phyloP scores from a whole-genome alignment of 1,284 basidiomycete species.

The Tylopilus sp. region DNA sequence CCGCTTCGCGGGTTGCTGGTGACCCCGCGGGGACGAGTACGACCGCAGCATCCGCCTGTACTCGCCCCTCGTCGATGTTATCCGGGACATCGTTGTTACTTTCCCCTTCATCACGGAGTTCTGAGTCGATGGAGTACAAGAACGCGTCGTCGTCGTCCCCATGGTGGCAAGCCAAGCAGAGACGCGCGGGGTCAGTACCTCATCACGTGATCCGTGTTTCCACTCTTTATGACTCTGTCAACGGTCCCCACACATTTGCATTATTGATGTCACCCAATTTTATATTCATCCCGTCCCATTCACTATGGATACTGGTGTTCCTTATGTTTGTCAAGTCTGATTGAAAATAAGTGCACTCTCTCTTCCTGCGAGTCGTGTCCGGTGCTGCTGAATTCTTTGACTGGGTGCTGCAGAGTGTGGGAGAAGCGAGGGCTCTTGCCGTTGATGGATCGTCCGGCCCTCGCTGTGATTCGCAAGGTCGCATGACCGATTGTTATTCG shows the following conservation, averaged over 20 bases:
- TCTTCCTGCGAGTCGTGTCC: too few species aligned
- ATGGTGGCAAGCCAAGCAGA: conserved; percentile 8
- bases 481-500: too few species aligned
- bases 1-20: not conserved
- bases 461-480: too few species aligned
- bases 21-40: conserved; percentile 19
- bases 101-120: conserved; percentile 7
- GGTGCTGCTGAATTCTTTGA: not conserved
- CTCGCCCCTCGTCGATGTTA: conserved; percentile 19
- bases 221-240: not conserved
- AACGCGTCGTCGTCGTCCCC: conserved; percentile 28
- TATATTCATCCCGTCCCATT: too few species aligned
- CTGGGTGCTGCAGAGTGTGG: not conserved
- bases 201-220: conserved; percentile 10
- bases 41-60: not conserved
- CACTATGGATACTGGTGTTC: too few species aligned
- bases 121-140: conserved; percentile 20
- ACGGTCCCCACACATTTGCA: too few species aligned
- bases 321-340: not conserved
- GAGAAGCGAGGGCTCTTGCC: not conserved
- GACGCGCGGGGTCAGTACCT: conserved; percentile 2
- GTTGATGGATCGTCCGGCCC: not conserved
- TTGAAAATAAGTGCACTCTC: too few species aligned
- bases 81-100: conserved; percentile 26
- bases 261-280: too few species aligned